Evolutionary conservation across 192 early-diverging fungal genomes (phyloP).

Genomic region (Phlyctochytrium arcticum): DNA sequence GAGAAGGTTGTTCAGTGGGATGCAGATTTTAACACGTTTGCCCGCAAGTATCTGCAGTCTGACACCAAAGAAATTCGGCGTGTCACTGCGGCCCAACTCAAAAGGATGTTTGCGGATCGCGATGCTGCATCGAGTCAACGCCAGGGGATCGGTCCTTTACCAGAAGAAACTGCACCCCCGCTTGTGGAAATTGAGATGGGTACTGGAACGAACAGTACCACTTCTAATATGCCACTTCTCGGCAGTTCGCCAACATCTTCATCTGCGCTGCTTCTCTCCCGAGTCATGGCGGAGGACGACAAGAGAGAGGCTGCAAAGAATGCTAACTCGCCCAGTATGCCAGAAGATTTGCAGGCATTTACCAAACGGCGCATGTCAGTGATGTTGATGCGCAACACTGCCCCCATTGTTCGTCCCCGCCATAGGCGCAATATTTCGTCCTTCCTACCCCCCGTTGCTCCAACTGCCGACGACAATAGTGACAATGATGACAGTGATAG

Average conservation of each 20-base stretch:
- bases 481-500: too few species aligned
- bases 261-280: slow-evolving; percentile 15
- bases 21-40: slow-evolving; percentile 74
- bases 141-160: neutral
- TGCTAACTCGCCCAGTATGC: too few species aligned
- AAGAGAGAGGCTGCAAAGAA: too few species aligned
- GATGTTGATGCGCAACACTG: slow-evolving; percentile 57
- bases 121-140: too few species aligned
- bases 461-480: too few species aligned
- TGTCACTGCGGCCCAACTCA: slow-evolving; percentile 59
- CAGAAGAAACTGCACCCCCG: slow-evolving; percentile 18
- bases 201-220: slow-evolving; percentile 3
- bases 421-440: too few species aligned
- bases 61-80: slow-evolving; percentile 69
- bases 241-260: slow-evolving; percentile 39
- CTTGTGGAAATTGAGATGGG: slow-evolving; percentile 28
- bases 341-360: slow-evolving; percentile 26
- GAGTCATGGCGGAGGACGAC: too few species aligned
- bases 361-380: slow-evolving; percentile 47
- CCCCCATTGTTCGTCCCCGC: too few species aligned
- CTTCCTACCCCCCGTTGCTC: too few species aligned
- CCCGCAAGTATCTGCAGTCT: slow-evolving; percentile 72
- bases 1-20: slow-evolving; percentile 83
- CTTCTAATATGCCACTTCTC: slow-evolving; percentile 38
- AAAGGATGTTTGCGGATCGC: slow-evolving; percentile 59